Conservation (phyloP, 306 rosid genomes). For the Quercus rubra region DNA sequence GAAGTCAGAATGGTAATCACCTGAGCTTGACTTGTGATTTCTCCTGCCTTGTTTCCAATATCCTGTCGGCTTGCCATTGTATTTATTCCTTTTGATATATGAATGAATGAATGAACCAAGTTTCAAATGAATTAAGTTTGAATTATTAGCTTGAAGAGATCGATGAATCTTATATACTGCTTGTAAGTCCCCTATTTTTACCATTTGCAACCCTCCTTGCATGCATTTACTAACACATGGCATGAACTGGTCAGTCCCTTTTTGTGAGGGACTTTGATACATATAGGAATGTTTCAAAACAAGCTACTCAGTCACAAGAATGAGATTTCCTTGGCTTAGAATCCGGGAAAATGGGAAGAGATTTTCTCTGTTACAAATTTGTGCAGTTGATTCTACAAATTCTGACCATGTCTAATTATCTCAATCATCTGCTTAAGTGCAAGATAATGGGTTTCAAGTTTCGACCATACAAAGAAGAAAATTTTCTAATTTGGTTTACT, state of each 20-base stretch:
- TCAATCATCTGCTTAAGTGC: too few species aligned
- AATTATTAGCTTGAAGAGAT: too few species aligned
- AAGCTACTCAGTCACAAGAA: not conserved
- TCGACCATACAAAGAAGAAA: too few species aligned
- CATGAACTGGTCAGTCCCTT: not conserved
- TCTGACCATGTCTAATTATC: too few species aligned
- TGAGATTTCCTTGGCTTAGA: slow-evolving; percentile 2
- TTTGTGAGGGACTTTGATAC: not conserved
- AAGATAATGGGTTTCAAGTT: too few species aligned
- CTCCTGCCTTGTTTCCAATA: slow-evolving; percentile 18
- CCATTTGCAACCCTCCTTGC: not conserved
- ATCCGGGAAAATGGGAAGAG: not conserved
- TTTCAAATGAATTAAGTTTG: too few species aligned
- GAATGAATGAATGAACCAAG: too few species aligned
- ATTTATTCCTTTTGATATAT: too few species aligned
- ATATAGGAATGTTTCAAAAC: not conserved
- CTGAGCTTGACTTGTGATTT: slow-evolving; percentile 34
- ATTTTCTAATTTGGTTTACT: too few species aligned
- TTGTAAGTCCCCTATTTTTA: not conserved
- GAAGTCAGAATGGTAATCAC: slow-evolving; percentile 1
- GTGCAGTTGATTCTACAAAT: too few species aligned
- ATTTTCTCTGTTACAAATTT: too few species aligned
- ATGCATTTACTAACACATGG: slow-evolving; percentile 4
- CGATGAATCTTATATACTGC: slow-evolving; percentile 4
- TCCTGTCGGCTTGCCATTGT: slow-evolving; percentile 40